Percentiles rank a stretch among this genome's conserved stretches.
Conservation (phyloP, 192 early-diverging fungal species). For the Entomortierella chlamydospora region DNA sequence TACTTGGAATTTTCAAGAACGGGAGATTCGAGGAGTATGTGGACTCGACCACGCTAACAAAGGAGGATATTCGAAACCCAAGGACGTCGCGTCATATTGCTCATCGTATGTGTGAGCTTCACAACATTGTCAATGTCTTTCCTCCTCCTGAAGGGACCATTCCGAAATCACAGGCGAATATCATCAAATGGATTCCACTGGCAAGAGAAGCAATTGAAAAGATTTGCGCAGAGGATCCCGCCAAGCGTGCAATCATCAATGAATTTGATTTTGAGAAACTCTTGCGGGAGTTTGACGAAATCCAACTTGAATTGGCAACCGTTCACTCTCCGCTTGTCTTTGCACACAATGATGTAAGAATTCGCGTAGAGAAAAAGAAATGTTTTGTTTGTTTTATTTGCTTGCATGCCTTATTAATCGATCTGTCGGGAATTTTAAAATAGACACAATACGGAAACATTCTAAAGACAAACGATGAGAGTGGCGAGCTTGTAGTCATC, state of each 20-base stretch:
- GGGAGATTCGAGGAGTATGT: constrained; percentile 89
- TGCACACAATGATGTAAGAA: constrained; percentile 80
- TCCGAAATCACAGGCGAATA: constrained; percentile 75
- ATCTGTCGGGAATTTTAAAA: background rate
- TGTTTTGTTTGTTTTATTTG: constrained; percentile 3
- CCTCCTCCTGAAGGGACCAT: constrained; percentile 58
- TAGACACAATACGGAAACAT: constrained; percentile 91
- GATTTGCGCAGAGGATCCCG: constrained; percentile 25
- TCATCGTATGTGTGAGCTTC: constrained; percentile 72
- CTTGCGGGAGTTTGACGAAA: constrained; percentile 59
- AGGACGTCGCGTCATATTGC: constrained; percentile 79
- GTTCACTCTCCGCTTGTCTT: constrained; percentile 79
- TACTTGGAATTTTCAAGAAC: constrained; percentile 84
- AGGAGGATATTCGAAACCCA: constrained; percentile 73
- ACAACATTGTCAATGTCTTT: constrained; percentile 73
- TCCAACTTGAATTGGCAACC: constrained; percentile 48
- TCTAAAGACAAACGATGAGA: constrained; percentile 64
- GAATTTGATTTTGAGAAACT: constrained; percentile 63
- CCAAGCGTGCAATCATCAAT: constrained; percentile 23
- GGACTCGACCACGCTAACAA: constrained; percentile 76
- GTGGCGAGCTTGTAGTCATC: constrained; percentile 74
- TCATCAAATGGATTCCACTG: constrained; percentile 70
- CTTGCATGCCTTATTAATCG: background rate
- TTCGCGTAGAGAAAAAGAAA: too few species aligned
- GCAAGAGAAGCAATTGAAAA: constrained; percentile 52